Evolutionary conservation across 1,139 yeast genomes (phyloP).

Genomic region (Eremothecium sinecaudum): DNA sequence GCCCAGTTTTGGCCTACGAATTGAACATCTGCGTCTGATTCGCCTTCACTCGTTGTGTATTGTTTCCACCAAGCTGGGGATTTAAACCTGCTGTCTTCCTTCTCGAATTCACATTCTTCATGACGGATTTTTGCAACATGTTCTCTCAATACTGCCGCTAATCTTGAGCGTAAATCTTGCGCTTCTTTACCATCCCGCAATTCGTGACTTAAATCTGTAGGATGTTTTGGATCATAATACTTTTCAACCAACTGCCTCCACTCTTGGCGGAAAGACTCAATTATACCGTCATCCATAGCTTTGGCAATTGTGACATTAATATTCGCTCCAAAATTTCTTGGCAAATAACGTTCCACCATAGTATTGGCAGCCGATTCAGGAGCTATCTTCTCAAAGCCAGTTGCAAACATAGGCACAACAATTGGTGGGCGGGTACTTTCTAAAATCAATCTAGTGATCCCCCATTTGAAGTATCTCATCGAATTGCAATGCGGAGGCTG

Average conservation of each 20-base stretch:
- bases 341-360: constrained; percentile 48
- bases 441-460: constrained; percentile 69
- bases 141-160: constrained; percentile 61
- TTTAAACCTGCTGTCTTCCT: constrained; percentile 55
- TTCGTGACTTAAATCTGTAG: constrained; percentile 51
- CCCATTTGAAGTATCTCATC: constrained; percentile 95
- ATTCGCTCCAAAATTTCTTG: constrained; percentile 58
- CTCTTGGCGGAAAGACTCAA: constrained; percentile 50
- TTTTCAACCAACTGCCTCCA: constrained; percentile 60
- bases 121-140: constrained; percentile 54
- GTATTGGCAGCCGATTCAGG: constrained; percentile 64
- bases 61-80: constrained; percentile 64
- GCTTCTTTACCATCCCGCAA: constrained; percentile 59
- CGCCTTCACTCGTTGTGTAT: constrained; percentile 56
- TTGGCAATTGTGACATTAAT: constrained; percentile 66
- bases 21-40: constrained; percentile 53
- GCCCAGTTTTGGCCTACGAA: constrained; percentile 80
- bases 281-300: constrained; percentile 52
- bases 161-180: constrained; percentile 49
- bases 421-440: constrained; percentile 81
- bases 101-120: constrained; percentile 40
- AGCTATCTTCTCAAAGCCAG: constrained; percentile 79
- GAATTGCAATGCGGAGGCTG: constrained; percentile 71
- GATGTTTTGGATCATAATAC: constrained; percentile 41
- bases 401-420: constrained; percentile 77